Percentiles rank a stretch among this genome's conserved stretches.
Conservation (phyloP, 202 grass and related monocot genomes). For the Panicum hallii region DNA sequence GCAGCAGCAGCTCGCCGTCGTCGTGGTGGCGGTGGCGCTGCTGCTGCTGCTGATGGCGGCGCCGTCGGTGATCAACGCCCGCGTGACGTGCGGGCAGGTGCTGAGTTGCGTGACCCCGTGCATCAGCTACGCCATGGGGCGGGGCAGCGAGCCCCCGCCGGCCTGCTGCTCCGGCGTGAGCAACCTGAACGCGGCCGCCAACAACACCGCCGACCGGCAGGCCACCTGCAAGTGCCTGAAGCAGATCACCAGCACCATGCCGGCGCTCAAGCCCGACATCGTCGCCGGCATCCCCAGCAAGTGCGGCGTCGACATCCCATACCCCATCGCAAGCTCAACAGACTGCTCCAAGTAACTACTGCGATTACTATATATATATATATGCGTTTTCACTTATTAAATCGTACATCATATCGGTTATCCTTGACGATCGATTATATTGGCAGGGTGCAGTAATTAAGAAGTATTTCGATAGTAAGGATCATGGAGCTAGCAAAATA, state of each 20-base stretch:
- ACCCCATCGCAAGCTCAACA: background rate
- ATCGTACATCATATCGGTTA: no score
- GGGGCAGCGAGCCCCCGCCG: background rate
- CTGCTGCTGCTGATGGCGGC: background rate
- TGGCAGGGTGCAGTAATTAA: no score
- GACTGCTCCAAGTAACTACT: background rate
- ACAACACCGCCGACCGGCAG: conserved; percentile 36
- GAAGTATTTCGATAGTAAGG: no score
- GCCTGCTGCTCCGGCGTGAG: conserved; percentile 48
- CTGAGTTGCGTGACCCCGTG: background rate
- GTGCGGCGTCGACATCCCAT: background rate
- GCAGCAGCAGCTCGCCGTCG: background rate
- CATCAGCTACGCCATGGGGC: conserved; percentile 25
- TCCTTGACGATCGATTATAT: no score
- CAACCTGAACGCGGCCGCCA: background rate
- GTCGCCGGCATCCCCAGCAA: background rate
- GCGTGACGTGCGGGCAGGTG: conserved; percentile 44
- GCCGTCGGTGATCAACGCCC: background rate
- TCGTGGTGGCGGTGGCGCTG: background rate
- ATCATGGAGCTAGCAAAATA: no score
- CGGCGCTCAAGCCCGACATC: background rate
- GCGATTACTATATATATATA: no score
- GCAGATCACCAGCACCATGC: background rate
- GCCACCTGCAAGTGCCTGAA: conserved; percentile 65
- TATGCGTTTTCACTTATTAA: no score